Evolutionary conservation across 805 yeast species (phyloP).

Genomic region (Wickerhamiella sergipiensis): DNA sequence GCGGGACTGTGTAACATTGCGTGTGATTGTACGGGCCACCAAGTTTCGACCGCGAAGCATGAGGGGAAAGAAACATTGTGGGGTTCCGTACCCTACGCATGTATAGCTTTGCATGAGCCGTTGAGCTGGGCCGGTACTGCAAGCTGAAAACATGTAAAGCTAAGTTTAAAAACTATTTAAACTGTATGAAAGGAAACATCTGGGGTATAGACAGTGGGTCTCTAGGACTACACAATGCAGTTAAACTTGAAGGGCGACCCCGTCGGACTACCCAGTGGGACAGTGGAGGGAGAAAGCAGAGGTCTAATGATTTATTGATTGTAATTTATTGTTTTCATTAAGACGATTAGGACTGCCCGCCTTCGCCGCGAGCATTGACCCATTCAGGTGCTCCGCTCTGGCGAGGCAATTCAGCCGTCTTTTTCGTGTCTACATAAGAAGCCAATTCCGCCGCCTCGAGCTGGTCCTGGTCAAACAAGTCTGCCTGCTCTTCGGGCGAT

Average conservation of each 20-base stretch:
- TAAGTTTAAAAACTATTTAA: too few relatives aligned
- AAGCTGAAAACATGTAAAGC: too few relatives aligned
- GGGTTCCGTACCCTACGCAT: neutral
- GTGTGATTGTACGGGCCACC: neutral
- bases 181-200: too few relatives aligned
- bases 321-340: too few relatives aligned
- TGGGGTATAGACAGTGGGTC: too few relatives aligned
- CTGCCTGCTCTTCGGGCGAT: constrained; percentile 14
- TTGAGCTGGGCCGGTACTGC: neutral
- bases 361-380: constrained; percentile 71
- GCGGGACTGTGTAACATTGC: neutral
- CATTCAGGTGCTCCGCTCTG: constrained; percentile 68
- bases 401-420: constrained; percentile 33
- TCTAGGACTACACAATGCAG: too few relatives aligned
- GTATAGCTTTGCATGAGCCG: neutral
- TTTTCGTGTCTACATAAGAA: constrained; percentile 6
- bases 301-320: too few relatives aligned
- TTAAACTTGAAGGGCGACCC: too few relatives aligned
- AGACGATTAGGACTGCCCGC: constrained; percentile 33
- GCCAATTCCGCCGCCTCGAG: constrained; percentile 19
- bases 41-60: neutral
- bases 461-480: constrained; percentile 7
- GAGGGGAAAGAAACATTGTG: neutral
- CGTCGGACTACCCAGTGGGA: too few relatives aligned
- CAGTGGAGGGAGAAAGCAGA: too few relatives aligned